Evolutionary conservation across 768 basidiomycete genomes (phyloP), one percentile per base, ranked within the genome.

Genomic region (Tricholoma sp.): DNA sequence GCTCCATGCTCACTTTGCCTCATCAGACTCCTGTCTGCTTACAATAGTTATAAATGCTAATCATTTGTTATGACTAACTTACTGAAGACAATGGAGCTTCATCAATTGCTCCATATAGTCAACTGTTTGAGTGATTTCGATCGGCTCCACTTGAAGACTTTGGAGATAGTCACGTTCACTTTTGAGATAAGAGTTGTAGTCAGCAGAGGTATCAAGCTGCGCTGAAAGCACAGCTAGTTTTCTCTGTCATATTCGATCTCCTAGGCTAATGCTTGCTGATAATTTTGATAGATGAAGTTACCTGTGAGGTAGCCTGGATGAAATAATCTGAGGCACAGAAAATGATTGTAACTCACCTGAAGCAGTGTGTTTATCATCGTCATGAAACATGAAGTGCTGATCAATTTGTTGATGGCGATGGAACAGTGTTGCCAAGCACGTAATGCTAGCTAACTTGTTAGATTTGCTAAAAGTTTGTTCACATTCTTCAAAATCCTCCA

Each of bases 51-150:
- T 34, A 34, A 34, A 34, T 12, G 12, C 4, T 2, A 34, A 34
- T 34, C 33, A 28, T 45, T 48, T 5, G 11, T 41, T 41, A 17
- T 41, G 53, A 7, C n/a, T 42, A 11, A 58, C 57, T 58, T 36
- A 65, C 63, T 61, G 48, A 24, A 55, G 42, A 24, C 24, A 49
- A 29, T 50, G 34, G 8, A 62, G 48, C 37, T 62, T 49, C 20
- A 70, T 53, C 1, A 73, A 60, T 6, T 66, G 58, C 60, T 71
- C 69, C 1, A 71, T 69, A 58, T 75, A 74, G 6, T 64, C 64
- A 17, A 72, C 60, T 3, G 63, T 61, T 53, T 66, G 65, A 3
- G 69, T n/a, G 48, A 73, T 69, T 15, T 61, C 58, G 2, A 63
- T 59, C 6, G 56, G 41, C 52, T 72, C 72, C 17, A 67, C 50